These are phyloP conservation scores for Pycnococcus provasolii DNA, from an alignment of 139 green algal genomes.

Conservation along the genomic window DNA sequence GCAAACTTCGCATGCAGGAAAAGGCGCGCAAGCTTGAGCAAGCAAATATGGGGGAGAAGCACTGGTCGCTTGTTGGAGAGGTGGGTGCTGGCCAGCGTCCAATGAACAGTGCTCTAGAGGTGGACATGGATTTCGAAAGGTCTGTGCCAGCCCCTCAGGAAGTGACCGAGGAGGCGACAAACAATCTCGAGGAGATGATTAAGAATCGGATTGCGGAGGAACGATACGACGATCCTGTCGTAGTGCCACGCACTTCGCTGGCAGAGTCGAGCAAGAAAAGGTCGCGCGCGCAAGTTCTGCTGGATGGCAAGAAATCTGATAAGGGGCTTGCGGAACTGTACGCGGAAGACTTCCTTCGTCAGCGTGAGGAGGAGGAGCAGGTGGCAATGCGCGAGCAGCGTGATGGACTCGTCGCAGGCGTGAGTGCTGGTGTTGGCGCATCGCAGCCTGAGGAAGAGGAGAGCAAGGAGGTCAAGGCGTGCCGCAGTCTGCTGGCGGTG, in stretches of 20 bases:
- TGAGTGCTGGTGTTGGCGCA: no score
- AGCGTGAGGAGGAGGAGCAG: constrained; percentile 24
- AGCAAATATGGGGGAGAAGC: constrained; percentile 53
- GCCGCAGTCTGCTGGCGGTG: constrained; percentile 48
- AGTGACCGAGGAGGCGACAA: constrained; percentile 68
- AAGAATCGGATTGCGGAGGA: constrained; percentile 34
- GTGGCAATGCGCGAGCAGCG: neutral
- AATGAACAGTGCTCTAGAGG: constrained; percentile 78
- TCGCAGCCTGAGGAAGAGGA: no score
- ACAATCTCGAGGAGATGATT: constrained; percentile 80
- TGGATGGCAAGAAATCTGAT: constrained; percentile 34
- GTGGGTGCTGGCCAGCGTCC: constrained; percentile 45
- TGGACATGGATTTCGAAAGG: constrained; percentile 91
- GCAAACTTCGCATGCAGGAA: neutral
- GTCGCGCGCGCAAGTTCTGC: constrained; percentile 9
- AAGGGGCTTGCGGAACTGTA: constrained; percentile 43
- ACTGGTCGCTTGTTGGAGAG: constrained; percentile 75
- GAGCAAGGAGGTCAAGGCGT: no score
- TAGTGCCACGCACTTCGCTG: neutral
- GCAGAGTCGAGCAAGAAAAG: constrained; percentile 9
- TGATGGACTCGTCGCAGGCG: no score
- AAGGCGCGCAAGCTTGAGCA: constrained; percentile 50
- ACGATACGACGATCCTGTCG: constrained; percentile 34
- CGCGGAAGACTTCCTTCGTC: constrained; percentile 32
- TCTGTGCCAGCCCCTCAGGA: constrained; percentile 56